Percentiles rank a stretch among this genome's conserved stretches.
These are phyloP conservation scores for Elaeagnus macrophylla DNA, from an alignment of 306 rosid species.

Conservation along the genomic window DNA sequence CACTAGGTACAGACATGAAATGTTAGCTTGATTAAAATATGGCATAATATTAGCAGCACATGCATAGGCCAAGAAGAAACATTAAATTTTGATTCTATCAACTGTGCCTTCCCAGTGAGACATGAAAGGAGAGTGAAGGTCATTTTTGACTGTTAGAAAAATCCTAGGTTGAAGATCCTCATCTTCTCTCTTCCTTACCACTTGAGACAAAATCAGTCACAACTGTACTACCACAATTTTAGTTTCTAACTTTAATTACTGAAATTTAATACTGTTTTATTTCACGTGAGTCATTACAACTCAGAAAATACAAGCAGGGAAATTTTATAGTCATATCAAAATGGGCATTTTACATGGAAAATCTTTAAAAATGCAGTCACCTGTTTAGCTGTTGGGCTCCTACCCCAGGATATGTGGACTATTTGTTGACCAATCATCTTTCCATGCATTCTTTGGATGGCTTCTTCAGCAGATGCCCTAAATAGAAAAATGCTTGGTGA, in stretches of 20 bases:
- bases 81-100: neutral
- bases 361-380: conserved; percentile 26
- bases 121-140: neutral
- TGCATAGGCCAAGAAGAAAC: neutral
- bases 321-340: conserved; percentile 1
- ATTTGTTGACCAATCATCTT: conserved; percentile 73
- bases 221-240: neutral
- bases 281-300: neutral
- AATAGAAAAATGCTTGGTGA: conserved; percentile 5
- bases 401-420: conserved; percentile 75
- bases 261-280: neutral
- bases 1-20: neutral
- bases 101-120: neutral
- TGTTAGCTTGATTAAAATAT: neutral
- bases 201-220: too few relatives aligned
- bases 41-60: neutral
- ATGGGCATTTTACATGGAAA: conserved; percentile 3
- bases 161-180: too few relatives aligned
- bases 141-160: too few relatives aligned
- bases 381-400: conserved; percentile 70
- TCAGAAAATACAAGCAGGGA: neutral
- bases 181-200: too few relatives aligned
- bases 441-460: conserved; percentile 87
- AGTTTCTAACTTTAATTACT: neutral
- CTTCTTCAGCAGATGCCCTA: conserved; percentile 81